Base-by-base conservation (phyloP, 441 rosid species). In the Arabidopsis lyrata region DNA sequence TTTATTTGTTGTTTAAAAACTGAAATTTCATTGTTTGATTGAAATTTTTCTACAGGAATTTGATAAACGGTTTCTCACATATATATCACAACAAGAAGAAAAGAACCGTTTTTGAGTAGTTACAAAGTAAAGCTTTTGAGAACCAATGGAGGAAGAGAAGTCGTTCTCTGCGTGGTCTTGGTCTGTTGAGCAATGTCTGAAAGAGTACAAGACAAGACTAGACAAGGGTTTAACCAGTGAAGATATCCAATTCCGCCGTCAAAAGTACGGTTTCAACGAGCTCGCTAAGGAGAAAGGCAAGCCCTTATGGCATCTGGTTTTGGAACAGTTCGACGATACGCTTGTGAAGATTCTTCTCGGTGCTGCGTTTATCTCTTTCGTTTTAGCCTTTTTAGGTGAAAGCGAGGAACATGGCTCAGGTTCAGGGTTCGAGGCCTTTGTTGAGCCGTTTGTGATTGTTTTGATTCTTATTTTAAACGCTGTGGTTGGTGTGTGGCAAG, bases 401-500 rank as follows among this genome's bases (percentile, higher is more conserved):
- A 64, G 73, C 71, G 88, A 86, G 14, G 85, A 49, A 14, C 84
- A 85, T 38, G 70, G 68, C 2, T 74, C 73, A 57, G 66, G 44
- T 36, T 78, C 89, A 35, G 88, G 90, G n/a, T 83, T 86, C 48
- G 91, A 86, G 78, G 88, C 91, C 16, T 93, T 87, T 65, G 92
- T 93, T 42, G 98, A 93, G 74, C 98, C 98, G 1, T 81, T 90
- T 64, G 98, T 93, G 68, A 90, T 93, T 62, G 75, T 90, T 6
- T 78, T 93, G 82, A 90, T 93, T 57, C 71, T 93, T 63, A 75
- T 87, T 36, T 83, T 90, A 14, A 93, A 93, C 68, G 97, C 97
- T 55, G 74, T 88, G 75, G 92, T 93, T 66, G 98, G 98, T 55
- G 97, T 90, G 16, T 93, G 97, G 98, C 98, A 93, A 89, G 98